These are phyloP conservation scores for Avena atlantica DNA, from an alignment of 176 grass and related monocot genomes.

Conservation along the genomic window DNA sequence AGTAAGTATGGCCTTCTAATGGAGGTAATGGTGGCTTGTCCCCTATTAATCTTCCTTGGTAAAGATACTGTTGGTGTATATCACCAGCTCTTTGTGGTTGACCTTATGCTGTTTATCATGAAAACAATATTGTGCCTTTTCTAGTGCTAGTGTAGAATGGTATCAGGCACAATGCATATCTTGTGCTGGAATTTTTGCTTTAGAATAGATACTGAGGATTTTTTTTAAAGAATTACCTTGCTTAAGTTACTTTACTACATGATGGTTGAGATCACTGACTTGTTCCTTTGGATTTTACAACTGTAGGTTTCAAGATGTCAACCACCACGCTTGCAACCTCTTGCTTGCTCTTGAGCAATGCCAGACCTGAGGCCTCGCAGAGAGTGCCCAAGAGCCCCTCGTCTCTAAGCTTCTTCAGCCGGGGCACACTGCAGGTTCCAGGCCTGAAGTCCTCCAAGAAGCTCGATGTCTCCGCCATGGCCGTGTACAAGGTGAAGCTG, in stretches of 20 bases:
- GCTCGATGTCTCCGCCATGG: slow-evolving; percentile 59
- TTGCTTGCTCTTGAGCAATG: slow-evolving; percentile 45
- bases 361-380: slow-evolving; percentile 37
- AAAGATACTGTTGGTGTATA: slow-evolving; percentile 44
- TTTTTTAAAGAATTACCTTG: neutral
- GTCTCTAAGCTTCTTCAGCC: slow-evolving; percentile 56
- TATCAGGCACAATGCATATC: neutral
- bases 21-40: slow-evolving; percentile 11
- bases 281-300: neutral
- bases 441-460: slow-evolving; percentile 52
- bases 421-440: slow-evolving; percentile 32
- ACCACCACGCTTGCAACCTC: slow-evolving; percentile 47
- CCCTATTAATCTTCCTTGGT: slow-evolving; percentile 26
- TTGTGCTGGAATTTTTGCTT: slow-evolving; percentile 4
- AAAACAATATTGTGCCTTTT: neutral
- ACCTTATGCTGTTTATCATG: neutral
- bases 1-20: slow-evolving; percentile 20
- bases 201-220: too few species aligned
- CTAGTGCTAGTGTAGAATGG: neutral
- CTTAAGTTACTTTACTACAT: neutral
- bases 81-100: neutral
- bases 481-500: slow-evolving; percentile 86
- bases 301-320: slow-evolving; percentile 58
- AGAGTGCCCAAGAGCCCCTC: slow-evolving; percentile 40
- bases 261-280: slow-evolving; percentile 26